Evolutionary conservation across 495 filamentous ascomycete genomes (phyloP).

Genomic region (Penicillium egyptiacum): DNA sequence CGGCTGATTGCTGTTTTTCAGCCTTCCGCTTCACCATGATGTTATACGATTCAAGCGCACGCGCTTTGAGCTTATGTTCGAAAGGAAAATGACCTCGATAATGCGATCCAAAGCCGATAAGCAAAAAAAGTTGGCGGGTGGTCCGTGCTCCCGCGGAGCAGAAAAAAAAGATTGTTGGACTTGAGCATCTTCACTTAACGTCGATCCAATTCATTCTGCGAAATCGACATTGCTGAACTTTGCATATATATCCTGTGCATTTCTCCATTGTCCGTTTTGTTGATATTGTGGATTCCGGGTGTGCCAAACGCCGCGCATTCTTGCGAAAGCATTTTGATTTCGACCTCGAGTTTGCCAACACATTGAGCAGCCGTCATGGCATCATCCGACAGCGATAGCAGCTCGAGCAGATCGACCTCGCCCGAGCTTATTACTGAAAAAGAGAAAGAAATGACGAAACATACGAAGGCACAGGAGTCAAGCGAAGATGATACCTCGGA

Average conservation of each 20-base stretch:
- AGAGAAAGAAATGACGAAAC: constrained; percentile 30
- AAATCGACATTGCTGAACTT: not conserved
- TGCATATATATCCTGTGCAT: not conserved
- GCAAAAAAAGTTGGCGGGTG: constrained; percentile 40
- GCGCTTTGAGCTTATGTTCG: not conserved
- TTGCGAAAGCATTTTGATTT: constrained; percentile 3
- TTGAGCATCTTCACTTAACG: constrained; percentile 22
- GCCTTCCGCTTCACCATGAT: constrained; percentile 45
- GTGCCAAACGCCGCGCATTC: constrained; percentile 7
- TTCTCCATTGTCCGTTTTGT: not conserved
- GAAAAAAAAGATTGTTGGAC: constrained; percentile 40
- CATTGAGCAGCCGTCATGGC: constrained; percentile 32
- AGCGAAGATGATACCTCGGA: constrained; percentile 25
- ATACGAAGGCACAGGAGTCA: constrained; percentile 29
- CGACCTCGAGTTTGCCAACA: not conserved
- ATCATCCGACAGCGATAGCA: constrained; percentile 33
- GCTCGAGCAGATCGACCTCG: constrained; percentile 35
- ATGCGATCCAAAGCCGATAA: constrained; percentile 29
- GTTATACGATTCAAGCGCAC: constrained; percentile 6
- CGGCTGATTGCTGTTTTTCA: constrained; percentile 41
- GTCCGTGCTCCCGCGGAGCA: constrained; percentile 50
- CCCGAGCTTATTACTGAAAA: constrained; percentile 31
- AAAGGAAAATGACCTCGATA: constrained; percentile 20
- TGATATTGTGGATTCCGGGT: not conserved
- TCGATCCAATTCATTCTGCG: constrained; percentile 1